Base-by-base conservation (phyloP, 345 rosid species). In the Sonneratia caseolaris region DNA sequence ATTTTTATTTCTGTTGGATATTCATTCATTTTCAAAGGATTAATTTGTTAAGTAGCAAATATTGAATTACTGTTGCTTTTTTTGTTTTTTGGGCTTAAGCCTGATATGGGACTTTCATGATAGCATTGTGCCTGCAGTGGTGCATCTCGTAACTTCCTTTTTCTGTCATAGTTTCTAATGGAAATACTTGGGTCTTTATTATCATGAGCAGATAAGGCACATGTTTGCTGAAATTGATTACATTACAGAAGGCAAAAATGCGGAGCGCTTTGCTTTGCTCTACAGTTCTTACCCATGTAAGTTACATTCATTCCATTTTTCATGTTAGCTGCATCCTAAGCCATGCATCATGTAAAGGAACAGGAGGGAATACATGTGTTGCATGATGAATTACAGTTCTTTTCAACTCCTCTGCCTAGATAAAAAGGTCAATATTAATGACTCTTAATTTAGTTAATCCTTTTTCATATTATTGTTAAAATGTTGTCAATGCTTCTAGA, bases 221-320 rank as follows among this genome's bases (percentile, higher is more conserved):
- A 95, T 95, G 99, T 95, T 95, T 76, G 97, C 90, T 49, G 99
- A 95, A 82, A 95, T 90, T 68, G 97, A 95, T 82, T 95, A 95
- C 68, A 36, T 95, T 69, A 81, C 79, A 24, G 97, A 95, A 83
- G 99, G 91, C 64, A 84, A 86, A 86, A 92, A 92, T 86, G 99
- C 99, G 66, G 99, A 92, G 74, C 88, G 86, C 76, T 95, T 95
- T 83, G 92, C 97, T 76, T 78, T 86, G 81, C 88, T 90, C 15
- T 95, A 88, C 83, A 81, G 88, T 78, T 78, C 55, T 67, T 73
- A 78, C 37, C 77, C 83, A 72, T 35, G 95, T 88, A 78, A 84
- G 92, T 83, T 79, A 9, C 27, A 62, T 13, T 27, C 9, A 27
- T 4, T 62, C 37, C 38, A 4, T 62, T 62, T 27, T 24, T 62